These are phyloP conservation scores for Stenogyne calaminthoides DNA, from an alignment of 305 asterid species.

Conservation along the genomic window DNA sequence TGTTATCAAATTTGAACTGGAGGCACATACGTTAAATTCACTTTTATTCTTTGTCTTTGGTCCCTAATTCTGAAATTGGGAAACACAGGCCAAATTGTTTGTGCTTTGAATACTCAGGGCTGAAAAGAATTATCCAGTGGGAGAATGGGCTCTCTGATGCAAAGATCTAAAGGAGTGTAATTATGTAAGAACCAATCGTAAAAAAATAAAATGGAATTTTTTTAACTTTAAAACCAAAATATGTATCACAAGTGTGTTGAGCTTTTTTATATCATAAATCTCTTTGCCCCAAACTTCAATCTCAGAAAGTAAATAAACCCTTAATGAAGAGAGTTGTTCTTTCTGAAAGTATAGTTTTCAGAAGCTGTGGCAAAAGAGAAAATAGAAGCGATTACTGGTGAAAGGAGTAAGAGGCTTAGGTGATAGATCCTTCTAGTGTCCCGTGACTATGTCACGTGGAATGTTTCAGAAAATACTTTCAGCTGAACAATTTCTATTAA, in stretches of 20 bases:
- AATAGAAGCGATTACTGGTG: neutral
- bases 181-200: neutral
- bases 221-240: neutral
- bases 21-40: neutral
- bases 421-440: neutral
- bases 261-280: neutral
- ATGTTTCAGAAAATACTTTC: slow-evolving; percentile 3
- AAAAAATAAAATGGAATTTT: neutral
- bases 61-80: neutral
- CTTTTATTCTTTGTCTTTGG: neutral
- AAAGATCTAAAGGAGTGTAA: slow-evolving; percentile 4
- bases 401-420: slow-evolving; percentile 1
- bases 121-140: slow-evolving; percentile 14
- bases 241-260: neutral
- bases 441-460: neutral
- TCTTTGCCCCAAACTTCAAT: neutral
- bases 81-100: neutral
- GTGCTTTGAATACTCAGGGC: neutral
- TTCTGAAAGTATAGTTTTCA: neutral
- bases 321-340: neutral
- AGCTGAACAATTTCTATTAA: no score
- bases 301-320: slow-evolving; percentile 12
- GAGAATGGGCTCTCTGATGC: slow-evolving; percentile 17
- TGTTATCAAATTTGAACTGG: no score
- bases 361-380: neutral